Conservation (phyloP, 352 stramenopile genomes). For the Phytophthora pseudosyringae region DNA sequence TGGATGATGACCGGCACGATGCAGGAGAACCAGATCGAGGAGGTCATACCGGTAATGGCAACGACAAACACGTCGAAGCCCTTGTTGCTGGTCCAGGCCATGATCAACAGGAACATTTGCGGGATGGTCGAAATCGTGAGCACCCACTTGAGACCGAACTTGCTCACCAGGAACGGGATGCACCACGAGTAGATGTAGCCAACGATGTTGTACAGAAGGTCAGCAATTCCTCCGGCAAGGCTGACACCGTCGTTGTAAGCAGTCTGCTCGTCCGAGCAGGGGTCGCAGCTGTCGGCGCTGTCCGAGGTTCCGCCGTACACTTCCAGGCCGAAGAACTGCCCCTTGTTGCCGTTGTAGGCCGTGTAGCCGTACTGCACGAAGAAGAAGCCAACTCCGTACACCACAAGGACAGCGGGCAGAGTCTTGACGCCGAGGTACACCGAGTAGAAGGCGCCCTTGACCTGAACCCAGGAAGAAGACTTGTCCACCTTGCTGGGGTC, state of each 20-base stretch:
- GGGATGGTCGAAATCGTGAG: slow-evolving; percentile 40
- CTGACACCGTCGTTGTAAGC: slow-evolving; percentile 48
- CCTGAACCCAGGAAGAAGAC: slow-evolving; percentile 13
- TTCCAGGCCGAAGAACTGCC: slow-evolving; percentile 44
- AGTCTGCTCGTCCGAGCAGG: slow-evolving; percentile 31
- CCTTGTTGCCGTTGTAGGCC: slow-evolving; percentile 39
- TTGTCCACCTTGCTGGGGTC: slow-evolving; percentile 29
- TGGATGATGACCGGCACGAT: slow-evolving; percentile 43
- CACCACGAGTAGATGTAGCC: slow-evolving; percentile 48
- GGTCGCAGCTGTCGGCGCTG: slow-evolving; percentile 43
- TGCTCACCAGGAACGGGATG: slow-evolving; percentile 45
- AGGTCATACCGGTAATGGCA: slow-evolving; percentile 44
- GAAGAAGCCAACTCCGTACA: slow-evolving; percentile 41
- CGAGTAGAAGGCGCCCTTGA: slow-evolving; percentile 41
- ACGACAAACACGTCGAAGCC: slow-evolving; percentile 44
- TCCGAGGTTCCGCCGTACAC: slow-evolving; percentile 37
- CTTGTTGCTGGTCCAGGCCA: slow-evolving; percentile 38
- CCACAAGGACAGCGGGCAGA: slow-evolving; percentile 41
- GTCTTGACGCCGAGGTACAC: slow-evolving; percentile 46
- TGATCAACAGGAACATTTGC: slow-evolving; percentile 41
- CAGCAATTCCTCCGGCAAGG: slow-evolving; percentile 43
- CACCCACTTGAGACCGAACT: slow-evolving; percentile 45
- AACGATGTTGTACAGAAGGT: slow-evolving; percentile 42
- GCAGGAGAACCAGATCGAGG: slow-evolving; percentile 34
- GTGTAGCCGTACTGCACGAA: slow-evolving; percentile 42